Evolutionary conservation across 1,139 yeast species (phyloP), one percentile per base, ranked within the genome.

Genomic region (Casaregolazyma suthepensis): DNA sequence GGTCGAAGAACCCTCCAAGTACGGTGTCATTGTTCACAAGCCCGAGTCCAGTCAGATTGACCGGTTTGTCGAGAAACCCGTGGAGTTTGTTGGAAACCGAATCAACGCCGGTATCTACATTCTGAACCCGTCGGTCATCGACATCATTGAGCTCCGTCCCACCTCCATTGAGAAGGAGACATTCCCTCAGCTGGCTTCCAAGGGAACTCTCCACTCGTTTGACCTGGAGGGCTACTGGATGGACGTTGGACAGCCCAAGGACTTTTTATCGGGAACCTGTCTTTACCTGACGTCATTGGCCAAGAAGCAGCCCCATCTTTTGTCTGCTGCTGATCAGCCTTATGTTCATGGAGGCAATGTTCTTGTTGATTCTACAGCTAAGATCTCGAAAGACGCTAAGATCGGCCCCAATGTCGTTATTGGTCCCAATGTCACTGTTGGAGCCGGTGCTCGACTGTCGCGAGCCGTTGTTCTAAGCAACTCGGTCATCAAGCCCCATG

Each of bases 191-290:
- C 82, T 94, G 67, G 97, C 94, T 63, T 94, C 87, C 74, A 78
- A 85, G 71, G 91, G 87, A 70, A 82, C 87, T 60, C 80, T 94
- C 67, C 95, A 85, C 81, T 90, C 98, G 56, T 94, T 88, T 70
- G 99, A 94, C 74, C 83, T 94, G 70, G 97, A 93, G 78, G 99
- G 99, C 62, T 94, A 84, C 87, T 94, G 99, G 99, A 94, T 94
- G 99, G 99, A 94, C 74, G 97, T 94, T 66, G 99, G 99, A 74
- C 99, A 94, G 80, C 99, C 99, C 80, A 93, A 93, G 83, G 99
- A 94, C 76, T 94, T 90, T 84, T 79, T 94, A 66, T 85, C 96
- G 57, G 99, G 99, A 73, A 89, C 98, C 68, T 85, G 90, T 65
- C 80, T 93, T 63, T 94, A 91, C 81, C 81, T 94, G 73, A 81